A percentile compares a stretch with the other conserved stretches of the same genome.
Evolutionary conservation across 2,329 filamentous ascomycete genomes (phyloP).

Genomic region (Cladobotryum protrusum): DNA sequence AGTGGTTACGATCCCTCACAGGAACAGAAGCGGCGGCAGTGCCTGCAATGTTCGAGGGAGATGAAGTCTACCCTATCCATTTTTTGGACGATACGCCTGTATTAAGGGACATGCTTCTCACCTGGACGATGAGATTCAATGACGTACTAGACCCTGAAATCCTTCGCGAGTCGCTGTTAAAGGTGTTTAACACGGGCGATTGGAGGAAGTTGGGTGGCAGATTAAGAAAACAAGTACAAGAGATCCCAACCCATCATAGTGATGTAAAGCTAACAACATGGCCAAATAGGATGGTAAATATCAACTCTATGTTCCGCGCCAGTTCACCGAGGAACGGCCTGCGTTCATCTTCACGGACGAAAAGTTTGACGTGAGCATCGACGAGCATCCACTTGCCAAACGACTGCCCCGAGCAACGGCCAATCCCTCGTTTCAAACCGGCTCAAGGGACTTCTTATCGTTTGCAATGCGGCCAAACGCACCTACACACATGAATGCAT

Average conservation of each 20-base stretch:
- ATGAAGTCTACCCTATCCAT: slow-evolving; percentile 9
- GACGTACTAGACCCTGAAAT: slow-evolving; percentile 19
- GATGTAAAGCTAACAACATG: too few relatives aligned
- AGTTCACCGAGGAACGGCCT: slow-evolving; percentile 26
- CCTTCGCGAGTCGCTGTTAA: slow-evolving; percentile 14
- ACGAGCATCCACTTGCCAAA: slow-evolving; percentile 28
- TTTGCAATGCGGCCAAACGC: slow-evolving; percentile 1
- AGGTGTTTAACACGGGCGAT: slow-evolving; percentile 14
- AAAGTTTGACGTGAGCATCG: slow-evolving; percentile 28
- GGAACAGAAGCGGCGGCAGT: too few relatives aligned
- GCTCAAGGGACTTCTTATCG: neutral
- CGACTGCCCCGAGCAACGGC: neutral
- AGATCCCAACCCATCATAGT: neutral
- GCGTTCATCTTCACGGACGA: slow-evolving; percentile 34
- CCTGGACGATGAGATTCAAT: slow-evolving; percentile 19
- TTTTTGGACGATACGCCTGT: slow-evolving; percentile 17
- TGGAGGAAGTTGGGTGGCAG: slow-evolving; percentile 22
- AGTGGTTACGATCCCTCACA: too few relatives aligned
- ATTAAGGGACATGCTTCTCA: slow-evolving; percentile 6
- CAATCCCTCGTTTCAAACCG: slow-evolving; percentile 18
- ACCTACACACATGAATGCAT: slow-evolving; percentile 29
- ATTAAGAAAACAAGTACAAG: slow-evolving; percentile 15
- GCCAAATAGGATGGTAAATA: too few relatives aligned
- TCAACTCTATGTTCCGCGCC: slow-evolving; percentile 24
- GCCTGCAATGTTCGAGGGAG: too few relatives aligned